Evolutionary conservation across 2,329 filamentous ascomycete species (phyloP).

Genomic region (Fusarium redolens): DNA sequence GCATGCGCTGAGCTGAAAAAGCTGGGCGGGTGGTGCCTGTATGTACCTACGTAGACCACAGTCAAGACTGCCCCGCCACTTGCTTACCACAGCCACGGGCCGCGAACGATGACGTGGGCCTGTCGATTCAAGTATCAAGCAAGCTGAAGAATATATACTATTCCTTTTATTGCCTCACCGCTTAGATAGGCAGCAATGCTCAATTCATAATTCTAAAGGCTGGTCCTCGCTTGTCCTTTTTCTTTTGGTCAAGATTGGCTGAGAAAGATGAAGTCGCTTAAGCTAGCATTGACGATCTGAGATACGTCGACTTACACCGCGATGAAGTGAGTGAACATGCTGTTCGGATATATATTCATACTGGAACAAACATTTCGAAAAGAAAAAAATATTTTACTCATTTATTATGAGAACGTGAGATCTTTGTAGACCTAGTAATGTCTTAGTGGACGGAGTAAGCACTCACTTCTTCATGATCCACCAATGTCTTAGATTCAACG

Average conservation of each 20-base stretch:
- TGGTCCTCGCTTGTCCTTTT: background rate
- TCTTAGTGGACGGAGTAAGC: background rate
- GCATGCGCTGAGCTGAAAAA: slow-evolving; percentile 32
- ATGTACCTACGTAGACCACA: background rate
- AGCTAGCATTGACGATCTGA: background rate
- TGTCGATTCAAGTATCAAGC: background rate
- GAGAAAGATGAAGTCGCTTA: background rate
- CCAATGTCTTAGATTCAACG: background rate
- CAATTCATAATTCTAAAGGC: background rate
- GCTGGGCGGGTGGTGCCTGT: slow-evolving; percentile 6
- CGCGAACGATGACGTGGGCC: slow-evolving; percentile 45
- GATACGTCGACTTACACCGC: slow-evolving; percentile 16
- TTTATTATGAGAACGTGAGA: too few species aligned
- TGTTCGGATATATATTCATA: too few species aligned
- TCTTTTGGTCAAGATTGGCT: background rate
- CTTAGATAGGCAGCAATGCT: background rate
- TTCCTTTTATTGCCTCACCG: background rate
- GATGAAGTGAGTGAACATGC: background rate
- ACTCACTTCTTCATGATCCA: background rate
- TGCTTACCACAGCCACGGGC: slow-evolving; percentile 36
- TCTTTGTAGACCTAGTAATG: too few species aligned
- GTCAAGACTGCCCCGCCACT: slow-evolving; percentile 35
- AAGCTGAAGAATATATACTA: background rate
- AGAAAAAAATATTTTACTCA: too few species aligned
- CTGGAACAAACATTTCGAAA: background rate